Evolutionary conservation across 2,329 filamentous ascomycete species (phyloP).

Genomic region (Colletotrichum cereale): DNA sequence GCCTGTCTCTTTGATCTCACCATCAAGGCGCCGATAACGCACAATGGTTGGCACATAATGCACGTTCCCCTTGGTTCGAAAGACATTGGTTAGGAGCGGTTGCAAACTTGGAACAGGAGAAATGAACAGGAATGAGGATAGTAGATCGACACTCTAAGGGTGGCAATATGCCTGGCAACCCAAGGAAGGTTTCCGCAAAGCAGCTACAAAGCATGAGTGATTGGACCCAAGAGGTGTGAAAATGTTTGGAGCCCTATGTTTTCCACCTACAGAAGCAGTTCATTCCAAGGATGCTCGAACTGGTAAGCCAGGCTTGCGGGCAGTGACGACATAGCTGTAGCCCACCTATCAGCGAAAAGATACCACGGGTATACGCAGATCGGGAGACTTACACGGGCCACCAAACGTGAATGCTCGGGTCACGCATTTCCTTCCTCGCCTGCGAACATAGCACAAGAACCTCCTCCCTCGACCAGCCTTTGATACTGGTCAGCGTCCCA

Average conservation of each 20-base stretch:
- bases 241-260: no score
- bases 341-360: not conserved
- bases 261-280: not conserved
- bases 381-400: constrained; percentile 39
- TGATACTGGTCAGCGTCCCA: constrained; percentile 52
- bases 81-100: constrained; percentile 48
- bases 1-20: constrained; percentile 48
- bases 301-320: constrained; percentile 5
- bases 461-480: constrained; percentile 52
- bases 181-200: no score
- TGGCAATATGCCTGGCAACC: no score
- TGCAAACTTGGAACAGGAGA: no score
- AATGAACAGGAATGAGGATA: no score
- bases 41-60: constrained; percentile 51
- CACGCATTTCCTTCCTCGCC: constrained; percentile 44
- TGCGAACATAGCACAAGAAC: constrained; percentile 43
- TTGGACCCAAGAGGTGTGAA: no score
- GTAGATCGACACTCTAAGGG: no score
- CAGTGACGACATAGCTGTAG: constrained; percentile 23
- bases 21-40: constrained; percentile 49
- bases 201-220: no score
- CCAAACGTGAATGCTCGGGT: constrained; percentile 46
- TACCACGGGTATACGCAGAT: not conserved
- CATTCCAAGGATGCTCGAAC: not conserved
- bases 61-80: constrained; percentile 51